Conservation (phyloP, 2,329 filamentous ascomycete species). For the Pestalotiopsis sp. region DNA sequence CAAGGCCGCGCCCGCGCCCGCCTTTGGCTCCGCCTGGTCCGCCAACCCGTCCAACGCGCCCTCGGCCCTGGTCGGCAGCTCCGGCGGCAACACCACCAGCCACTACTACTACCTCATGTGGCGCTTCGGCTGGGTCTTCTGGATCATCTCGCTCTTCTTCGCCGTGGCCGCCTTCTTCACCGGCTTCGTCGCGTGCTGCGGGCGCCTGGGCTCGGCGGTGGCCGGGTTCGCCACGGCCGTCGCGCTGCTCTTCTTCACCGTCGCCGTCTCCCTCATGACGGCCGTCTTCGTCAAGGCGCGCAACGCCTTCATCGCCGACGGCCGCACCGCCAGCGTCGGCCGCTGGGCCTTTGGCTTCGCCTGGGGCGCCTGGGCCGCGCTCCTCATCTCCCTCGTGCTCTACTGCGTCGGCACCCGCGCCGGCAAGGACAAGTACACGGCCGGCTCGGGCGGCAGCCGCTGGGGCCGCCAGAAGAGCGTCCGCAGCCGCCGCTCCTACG, state of each 20-base stretch:
- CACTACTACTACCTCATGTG: slow-evolving; percentile 78
- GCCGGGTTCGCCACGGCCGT: slow-evolving; percentile 59
- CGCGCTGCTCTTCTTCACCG: slow-evolving; percentile 70
- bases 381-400: slow-evolving; percentile 67
- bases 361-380: slow-evolving; percentile 70
- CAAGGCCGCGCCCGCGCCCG: slow-evolving; percentile 59
- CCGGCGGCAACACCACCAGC: slow-evolving; percentile 58
- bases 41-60: slow-evolving; percentile 47
- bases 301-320: slow-evolving; percentile 61
- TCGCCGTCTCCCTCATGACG: slow-evolving; percentile 75
- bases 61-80: slow-evolving; percentile 49
- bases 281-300: slow-evolving; percentile 70
- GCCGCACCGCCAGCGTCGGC: slow-evolving; percentile 64
- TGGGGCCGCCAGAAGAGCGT: slow-evolving; percentile 53
- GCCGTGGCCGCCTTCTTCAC: slow-evolving; percentile 67
- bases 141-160: slow-evolving; percentile 84
- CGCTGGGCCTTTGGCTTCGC: slow-evolving; percentile 74
- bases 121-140: slow-evolving; percentile 91
- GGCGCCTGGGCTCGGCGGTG: slow-evolving; percentile 70
- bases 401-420: slow-evolving; percentile 66
- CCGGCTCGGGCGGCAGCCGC: slow-evolving; percentile 36
- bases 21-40: slow-evolving; percentile 74
- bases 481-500: slow-evolving; percentile 57
- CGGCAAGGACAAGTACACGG: slow-evolving; percentile 40
- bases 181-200: slow-evolving; percentile 70